Percentiles rank a stretch among this genome's conserved stretches.
Conservation (phyloP, 2,329 filamentous ascomycete genomes). For the Fusarium setosum region DNA sequence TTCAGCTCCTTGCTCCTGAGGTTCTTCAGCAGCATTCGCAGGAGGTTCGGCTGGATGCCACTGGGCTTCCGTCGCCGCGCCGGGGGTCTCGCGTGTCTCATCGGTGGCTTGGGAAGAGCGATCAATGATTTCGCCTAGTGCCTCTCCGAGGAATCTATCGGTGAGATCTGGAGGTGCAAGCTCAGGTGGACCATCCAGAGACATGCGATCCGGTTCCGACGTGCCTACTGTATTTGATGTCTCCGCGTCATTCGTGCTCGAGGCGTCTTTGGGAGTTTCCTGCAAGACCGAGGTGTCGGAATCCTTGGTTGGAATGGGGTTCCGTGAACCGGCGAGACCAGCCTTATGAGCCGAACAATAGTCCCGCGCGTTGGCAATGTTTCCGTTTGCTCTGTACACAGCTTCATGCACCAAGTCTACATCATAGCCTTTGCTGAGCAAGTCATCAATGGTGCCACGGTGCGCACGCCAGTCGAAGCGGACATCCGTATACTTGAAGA, state of each 20-base stretch:
- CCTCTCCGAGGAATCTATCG: slow-evolving; percentile 42
- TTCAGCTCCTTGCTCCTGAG: slow-evolving; percentile 27
- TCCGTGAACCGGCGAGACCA: slow-evolving; percentile 68
- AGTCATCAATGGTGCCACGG: slow-evolving; percentile 46
- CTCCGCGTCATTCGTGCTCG: slow-evolving; percentile 37
- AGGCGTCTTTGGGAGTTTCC: slow-evolving; percentile 29
- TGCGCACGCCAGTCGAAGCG: slow-evolving; percentile 60
- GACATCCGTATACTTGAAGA: slow-evolving; percentile 57
- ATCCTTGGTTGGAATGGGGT: slow-evolving; percentile 75
- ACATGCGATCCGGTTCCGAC: slow-evolving; percentile 52
- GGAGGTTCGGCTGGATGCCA: slow-evolving; percentile 13
- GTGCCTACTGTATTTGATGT: slow-evolving; percentile 33
- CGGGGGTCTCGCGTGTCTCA: slow-evolving; percentile 31
- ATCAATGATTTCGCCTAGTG: slow-evolving; percentile 44
- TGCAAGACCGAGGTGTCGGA: slow-evolving; percentile 51
- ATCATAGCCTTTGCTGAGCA: slow-evolving; percentile 52
- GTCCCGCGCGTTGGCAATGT: slow-evolving; percentile 68
- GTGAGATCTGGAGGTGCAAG: slow-evolving; percentile 38
- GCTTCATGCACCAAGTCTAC: slow-evolving; percentile 79
- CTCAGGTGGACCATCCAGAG: slow-evolving; percentile 48
- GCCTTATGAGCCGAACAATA: slow-evolving; percentile 77
- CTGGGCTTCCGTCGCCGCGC: slow-evolving; percentile 35
- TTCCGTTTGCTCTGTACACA: slow-evolving; percentile 83
- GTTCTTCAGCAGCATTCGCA: slow-evolving; percentile 16
- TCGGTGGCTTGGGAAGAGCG: slow-evolving; percentile 34